Percentiles rank a stretch among this genome's conserved stretches.
These are phyloP conservation scores for Rhizomucor miehei DNA, from an alignment of 371 early-diverging fungal genomes.

Conservation along the genomic window DNA sequence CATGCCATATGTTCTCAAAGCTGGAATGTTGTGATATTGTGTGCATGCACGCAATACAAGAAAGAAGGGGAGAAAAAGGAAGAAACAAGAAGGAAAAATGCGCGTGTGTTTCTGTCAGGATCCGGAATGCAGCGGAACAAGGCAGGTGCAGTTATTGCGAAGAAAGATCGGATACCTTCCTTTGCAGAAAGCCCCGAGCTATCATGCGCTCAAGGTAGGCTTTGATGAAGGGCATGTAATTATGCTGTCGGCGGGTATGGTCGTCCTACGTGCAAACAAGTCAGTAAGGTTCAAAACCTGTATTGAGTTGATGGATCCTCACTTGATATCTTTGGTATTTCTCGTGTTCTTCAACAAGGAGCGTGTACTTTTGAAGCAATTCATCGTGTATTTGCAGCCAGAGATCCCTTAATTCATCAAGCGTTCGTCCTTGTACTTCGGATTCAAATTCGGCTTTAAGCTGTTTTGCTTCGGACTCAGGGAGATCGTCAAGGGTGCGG, in stretches of 20 bases:
- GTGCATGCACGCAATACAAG: constrained; percentile 10
- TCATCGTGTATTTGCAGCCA: constrained; percentile 31
- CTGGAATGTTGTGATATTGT: background rate
- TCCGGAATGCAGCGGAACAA: background rate
- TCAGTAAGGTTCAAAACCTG: background rate
- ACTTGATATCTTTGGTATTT: constrained; percentile 23
- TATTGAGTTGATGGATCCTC: background rate
- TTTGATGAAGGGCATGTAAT: constrained; percentile 26
- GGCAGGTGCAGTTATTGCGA: background rate
- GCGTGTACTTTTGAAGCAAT: constrained; percentile 9
- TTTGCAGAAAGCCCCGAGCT: constrained; percentile 18
- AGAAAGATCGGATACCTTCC: constrained; percentile 9
- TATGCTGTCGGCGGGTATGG: constrained; percentile 17
- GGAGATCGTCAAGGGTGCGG: constrained; percentile 17
- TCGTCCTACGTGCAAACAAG: constrained; percentile 15
- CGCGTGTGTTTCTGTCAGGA: background rate
- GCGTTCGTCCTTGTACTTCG: constrained; percentile 7
- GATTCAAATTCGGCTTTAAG: constrained; percentile 7
- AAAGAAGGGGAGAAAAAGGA: constrained; percentile 4
- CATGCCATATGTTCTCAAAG: constrained; percentile 3
- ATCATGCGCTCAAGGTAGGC: constrained; percentile 16
- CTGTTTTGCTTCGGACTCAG: constrained; percentile 11
- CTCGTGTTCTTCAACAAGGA: constrained; percentile 20
- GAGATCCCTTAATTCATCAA: constrained; percentile 13
- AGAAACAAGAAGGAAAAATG: background rate